Evolutionary conservation across 1,139 yeast species (phyloP), one percentile per base, ranked within the genome.

Genomic region (Diutina ranongensis): DNA sequence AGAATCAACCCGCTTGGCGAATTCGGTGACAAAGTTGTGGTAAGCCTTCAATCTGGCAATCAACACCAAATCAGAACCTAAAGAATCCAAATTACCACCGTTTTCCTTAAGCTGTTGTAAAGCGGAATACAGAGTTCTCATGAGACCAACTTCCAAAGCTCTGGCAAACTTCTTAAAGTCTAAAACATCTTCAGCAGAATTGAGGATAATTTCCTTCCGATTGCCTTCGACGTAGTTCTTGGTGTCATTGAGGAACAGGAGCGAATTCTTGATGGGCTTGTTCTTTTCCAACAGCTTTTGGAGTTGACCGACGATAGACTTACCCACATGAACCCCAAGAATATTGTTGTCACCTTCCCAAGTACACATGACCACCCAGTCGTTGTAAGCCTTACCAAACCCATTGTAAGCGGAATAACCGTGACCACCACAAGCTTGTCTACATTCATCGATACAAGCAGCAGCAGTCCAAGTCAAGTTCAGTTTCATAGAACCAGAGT

Each of bases 141-240:
- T 51, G 9, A 53, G 52, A 47, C 52, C 48, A 27, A 49, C 53
- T 45, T 51, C 55, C 45, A 52, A 45, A 3, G 55, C 56, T 27
- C 38, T 36, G 40, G 51, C 46, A 7, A 51, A 58, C 53, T 60
- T 66, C 45, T 55, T 57, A 49, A 63, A 50, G 52, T 66, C 66
- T 45, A 54, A 64, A 38, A 75, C 63, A 48, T 71, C 70, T 45
- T 56, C 53, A 49, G 63, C 65, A 5, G 63, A 58, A 4, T 56
- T 49, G 47, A 69, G 52, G 22, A 69, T 57, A 19, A 21, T 13
- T 8, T 20, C 12, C 40, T 36, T 36, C 5, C 40, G 10, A 21
- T 40, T 40, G 44, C 16, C 22, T 12, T 28, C 44, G 13, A 13
- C 12, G 15, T 4, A 40, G 19, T n/a, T 5, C 20, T 25, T 19